Conservation (phyloP, 2,329 filamentous ascomycete genomes). For the Albifimbria verrucaria region DNA sequence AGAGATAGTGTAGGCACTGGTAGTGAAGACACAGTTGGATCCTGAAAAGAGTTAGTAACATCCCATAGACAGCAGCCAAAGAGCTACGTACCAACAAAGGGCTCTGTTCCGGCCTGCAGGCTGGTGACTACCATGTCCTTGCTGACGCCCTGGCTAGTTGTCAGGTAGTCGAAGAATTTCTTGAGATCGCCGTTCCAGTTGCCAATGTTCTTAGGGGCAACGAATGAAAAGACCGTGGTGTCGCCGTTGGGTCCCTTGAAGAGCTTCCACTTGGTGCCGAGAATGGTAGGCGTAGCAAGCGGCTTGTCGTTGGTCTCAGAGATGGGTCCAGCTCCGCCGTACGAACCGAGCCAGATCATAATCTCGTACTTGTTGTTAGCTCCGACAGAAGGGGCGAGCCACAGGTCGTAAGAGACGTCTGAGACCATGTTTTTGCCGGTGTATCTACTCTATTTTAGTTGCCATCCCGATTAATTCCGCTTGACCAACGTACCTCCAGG, state of each 20-base stretch:
- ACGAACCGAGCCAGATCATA: conserved; percentile 61
- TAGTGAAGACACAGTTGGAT: conserved; percentile 14
- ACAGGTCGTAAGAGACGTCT: conserved; percentile 60
- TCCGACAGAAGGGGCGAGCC: conserved; percentile 46
- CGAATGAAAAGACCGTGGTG: conserved; percentile 58
- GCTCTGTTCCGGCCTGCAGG: conserved; percentile 47
- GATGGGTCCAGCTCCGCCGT: conserved; percentile 59
- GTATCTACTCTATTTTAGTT: neutral
- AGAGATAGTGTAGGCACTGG: conserved; percentile 4
- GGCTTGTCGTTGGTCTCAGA: conserved; percentile 9
- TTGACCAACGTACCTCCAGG: conserved; percentile 13
- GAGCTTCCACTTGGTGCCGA: conserved; percentile 52
- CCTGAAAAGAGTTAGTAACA: conserved; percentile 5
- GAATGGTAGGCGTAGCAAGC: conserved; percentile 44
- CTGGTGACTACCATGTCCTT: conserved; percentile 17
- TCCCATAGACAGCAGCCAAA: neutral
- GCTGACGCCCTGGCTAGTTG: conserved; percentile 36
- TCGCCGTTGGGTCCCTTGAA: conserved; percentile 58
- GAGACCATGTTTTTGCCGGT: conserved; percentile 35
- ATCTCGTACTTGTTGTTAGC: conserved; percentile 53
- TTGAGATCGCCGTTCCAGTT: conserved; percentile 56
- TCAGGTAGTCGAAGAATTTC: conserved; percentile 56
- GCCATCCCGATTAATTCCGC: neutral
- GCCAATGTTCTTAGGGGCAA: conserved; percentile 36
- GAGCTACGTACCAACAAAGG: conserved; percentile 41